phyloP scores from a whole-genome alignment of 2,329 filamentous ascomycete species.

The Diaporthe velutina region DNA sequence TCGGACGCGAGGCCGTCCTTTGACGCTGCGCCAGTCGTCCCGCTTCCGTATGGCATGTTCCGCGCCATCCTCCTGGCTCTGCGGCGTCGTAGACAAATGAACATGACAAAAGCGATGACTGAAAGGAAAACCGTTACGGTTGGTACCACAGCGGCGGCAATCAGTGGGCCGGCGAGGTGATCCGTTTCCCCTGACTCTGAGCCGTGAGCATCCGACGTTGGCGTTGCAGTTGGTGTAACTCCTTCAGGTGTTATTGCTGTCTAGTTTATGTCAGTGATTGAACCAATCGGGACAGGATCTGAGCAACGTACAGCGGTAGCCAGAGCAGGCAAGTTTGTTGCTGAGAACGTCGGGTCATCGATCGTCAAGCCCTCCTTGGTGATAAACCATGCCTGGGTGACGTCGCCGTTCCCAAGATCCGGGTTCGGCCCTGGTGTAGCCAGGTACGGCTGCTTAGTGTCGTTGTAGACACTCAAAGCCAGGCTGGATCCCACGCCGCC shows the following conservation, averaged over 20 bases:
- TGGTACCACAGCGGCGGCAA: constrained; percentile 32
- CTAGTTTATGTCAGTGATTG: background rate
- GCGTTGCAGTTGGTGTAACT: background rate
- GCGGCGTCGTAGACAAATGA: constrained; percentile 26
- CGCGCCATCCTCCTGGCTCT: constrained; percentile 10
- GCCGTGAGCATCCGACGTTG: background rate
- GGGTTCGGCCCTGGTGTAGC: background rate
- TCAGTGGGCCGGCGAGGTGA: constrained; percentile 25
- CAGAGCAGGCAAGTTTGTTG: constrained; percentile 22
- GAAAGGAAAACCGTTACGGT: background rate
- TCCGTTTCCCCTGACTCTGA: background rate
- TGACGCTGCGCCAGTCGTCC: background rate
- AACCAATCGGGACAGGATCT: fast-evolving
- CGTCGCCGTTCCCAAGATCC: background rate
- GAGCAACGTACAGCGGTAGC: constrained; percentile 25
- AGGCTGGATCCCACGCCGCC: background rate
- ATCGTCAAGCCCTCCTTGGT: background rate
- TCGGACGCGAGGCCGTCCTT: constrained; percentile 22
- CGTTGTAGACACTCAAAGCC: constrained; percentile 25
- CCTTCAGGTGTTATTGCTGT: constrained; percentile 7
- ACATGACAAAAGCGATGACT: constrained; percentile 1
- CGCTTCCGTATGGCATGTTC: constrained; percentile 24
- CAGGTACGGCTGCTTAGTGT: constrained; percentile 11
- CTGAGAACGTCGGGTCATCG: constrained; percentile 20
- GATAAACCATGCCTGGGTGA: constrained; percentile 22